These are phyloP conservation scores for Metarhizium humberi DNA, from an alignment of 2,329 filamentous ascomycete genomes.

Conservation along the genomic window DNA sequence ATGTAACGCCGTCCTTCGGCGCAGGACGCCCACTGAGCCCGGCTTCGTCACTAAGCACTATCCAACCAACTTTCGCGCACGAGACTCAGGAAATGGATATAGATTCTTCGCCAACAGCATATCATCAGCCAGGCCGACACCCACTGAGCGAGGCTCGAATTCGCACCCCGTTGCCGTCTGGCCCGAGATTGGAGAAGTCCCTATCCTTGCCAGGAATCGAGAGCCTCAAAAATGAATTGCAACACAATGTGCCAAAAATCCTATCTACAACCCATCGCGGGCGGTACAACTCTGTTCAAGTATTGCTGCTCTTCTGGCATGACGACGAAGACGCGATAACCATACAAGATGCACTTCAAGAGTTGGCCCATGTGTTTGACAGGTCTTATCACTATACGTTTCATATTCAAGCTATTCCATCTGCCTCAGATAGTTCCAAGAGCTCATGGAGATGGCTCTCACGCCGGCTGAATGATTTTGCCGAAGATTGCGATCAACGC, in stretches of 20 bases:
- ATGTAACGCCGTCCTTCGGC: constrained; percentile 33
- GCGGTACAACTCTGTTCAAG: constrained; percentile 44
- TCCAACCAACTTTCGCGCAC: constrained; percentile 30
- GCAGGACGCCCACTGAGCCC: constrained; percentile 38
- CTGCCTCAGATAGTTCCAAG: constrained; percentile 34
- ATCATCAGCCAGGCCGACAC: constrained; percentile 27
- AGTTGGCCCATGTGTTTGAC: constrained; percentile 41
- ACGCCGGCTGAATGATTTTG: constrained; percentile 40
- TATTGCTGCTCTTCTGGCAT: constrained; percentile 46
- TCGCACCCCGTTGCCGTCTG: constrained; percentile 47
- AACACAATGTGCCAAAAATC: constrained; percentile 38
- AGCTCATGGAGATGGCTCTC: constrained; percentile 46
- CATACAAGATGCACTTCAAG: constrained; percentile 32
- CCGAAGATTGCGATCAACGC: constrained; percentile 42
- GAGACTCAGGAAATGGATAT: constrained; percentile 48
- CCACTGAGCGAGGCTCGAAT: constrained; percentile 38
- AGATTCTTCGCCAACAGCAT: constrained; percentile 27
- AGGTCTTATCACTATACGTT: constrained; percentile 43
- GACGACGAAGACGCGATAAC: constrained; percentile 37
- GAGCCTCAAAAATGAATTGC: constrained; percentile 41
- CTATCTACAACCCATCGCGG: constrained; percentile 39
- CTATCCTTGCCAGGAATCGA: constrained; percentile 40
- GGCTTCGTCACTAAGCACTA: constrained; percentile 26
- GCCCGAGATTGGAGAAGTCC: constrained; percentile 43
- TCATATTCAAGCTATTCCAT: constrained; percentile 40